phyloP scores from a whole-genome alignment of 805 yeast species.

The Nakazawaea wyomingensis region DNA sequence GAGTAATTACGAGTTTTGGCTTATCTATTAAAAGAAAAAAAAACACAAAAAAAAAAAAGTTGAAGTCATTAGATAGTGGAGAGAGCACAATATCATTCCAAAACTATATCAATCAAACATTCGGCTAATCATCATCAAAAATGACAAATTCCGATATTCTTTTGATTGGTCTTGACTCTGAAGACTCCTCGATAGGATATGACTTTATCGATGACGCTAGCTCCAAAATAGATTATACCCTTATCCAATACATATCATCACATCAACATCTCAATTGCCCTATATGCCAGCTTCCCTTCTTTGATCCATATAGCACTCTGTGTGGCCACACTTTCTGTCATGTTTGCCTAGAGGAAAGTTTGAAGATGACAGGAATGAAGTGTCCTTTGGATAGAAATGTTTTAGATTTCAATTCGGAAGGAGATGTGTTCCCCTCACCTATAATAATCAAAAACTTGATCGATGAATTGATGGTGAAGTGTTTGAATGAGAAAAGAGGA shows the following conservation, averaged over 20 bases:
- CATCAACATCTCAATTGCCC: conserved; percentile 44
- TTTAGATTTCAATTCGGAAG: conserved; percentile 24
- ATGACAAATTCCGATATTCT: too few relatives aligned
- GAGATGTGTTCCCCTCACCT: conserved; percentile 46
- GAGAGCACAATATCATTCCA: too few relatives aligned
- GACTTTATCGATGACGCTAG: conserved; percentile 1
- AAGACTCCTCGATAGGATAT: conserved; percentile 20
- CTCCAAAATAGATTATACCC: conserved; percentile 20
- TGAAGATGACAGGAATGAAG: conserved; percentile 30
- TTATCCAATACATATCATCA: conserved; percentile 20
- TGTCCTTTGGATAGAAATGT: conserved; percentile 63
- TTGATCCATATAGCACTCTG: conserved; percentile 53
- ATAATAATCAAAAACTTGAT: conserved; percentile 52
- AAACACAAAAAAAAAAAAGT: too few relatives aligned
- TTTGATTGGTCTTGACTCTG: too few relatives aligned
- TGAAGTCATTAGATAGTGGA: too few relatives aligned
- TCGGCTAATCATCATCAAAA: too few relatives aligned
- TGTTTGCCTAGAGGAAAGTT: conserved; percentile 44
- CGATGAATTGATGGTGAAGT: conserved; percentile 54
- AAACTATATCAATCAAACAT: too few relatives aligned
- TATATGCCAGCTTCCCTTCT: conserved; percentile 61
- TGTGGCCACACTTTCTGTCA: conserved; percentile 70
- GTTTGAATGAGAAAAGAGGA: conserved; percentile 48
- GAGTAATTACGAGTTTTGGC: too few relatives aligned
- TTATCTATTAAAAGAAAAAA: too few relatives aligned